Base-by-base conservation (phyloP, 345 rosid genomes). In the Eucalyptus cloeziana region DNA sequence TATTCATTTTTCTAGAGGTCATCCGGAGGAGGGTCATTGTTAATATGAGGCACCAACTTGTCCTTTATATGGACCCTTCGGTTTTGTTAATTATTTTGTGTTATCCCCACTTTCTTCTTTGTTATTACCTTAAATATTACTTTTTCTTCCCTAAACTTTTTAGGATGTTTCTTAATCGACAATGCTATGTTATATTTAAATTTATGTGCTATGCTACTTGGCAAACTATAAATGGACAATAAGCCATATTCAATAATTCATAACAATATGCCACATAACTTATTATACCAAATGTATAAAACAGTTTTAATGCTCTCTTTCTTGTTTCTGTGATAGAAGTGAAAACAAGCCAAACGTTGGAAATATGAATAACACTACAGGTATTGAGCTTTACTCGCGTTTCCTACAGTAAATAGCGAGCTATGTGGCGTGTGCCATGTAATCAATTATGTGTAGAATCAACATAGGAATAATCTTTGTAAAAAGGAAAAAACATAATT, bases 381-480 rank as follows among this genome's bases (percentile, higher is more conserved):
- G 30, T 56, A 56, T 24, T 10, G 24, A 56, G 62, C 62, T 56
- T 56, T 56, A 52, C 58, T 19, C 0, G 58, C 10, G 24, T 56
- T 56, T 56, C 62, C 30, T 56, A 56, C 0, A 10, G 25, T 24
- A 24, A 56, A 24, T 56, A 0, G 6, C 1, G 19, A 9, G 62
- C 62, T 9, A 16, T 1, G 30, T 24, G 6, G 62, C 69, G 7
- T 13, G 69, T 17, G 7, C 31, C 33, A 11, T 12, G 16, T 0
- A 27, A 62, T 62, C 27, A 62, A 30, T 27, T 27, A 30, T 0
- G 17, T 62, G 69, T 62, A 1, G 7, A 62, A 62, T 62, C 16
- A 13, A 30, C 31, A 30, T 62, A 25, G 64, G 64, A 58, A 58
- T 62, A 62, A 52, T 52, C 0, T 27, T 62, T 30, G 27, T 13